phyloP scores from a whole-genome alignment of 2,329 filamentous ascomycete genomes.

The Microcera coccophila region DNA sequence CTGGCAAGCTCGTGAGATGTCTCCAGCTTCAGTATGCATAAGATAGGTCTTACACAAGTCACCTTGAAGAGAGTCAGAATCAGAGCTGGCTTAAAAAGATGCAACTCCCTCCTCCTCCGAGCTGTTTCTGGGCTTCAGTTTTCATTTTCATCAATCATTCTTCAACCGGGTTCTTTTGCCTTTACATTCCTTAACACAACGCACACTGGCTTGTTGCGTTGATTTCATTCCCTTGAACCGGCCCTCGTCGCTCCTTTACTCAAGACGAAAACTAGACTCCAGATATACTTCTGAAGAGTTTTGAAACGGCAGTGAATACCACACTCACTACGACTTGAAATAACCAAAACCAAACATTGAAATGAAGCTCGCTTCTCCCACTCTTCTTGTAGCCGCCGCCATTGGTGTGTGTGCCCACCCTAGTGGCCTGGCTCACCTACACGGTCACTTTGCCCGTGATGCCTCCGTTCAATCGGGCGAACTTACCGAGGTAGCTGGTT shows the following conservation, averaged over 20 bases:
- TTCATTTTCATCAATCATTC: too few relatives aligned
- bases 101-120: too few relatives aligned
- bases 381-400: constrained; percentile 38
- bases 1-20: too few relatives aligned
- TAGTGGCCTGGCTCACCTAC: constrained; percentile 31
- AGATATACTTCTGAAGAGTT: constrained; percentile 1
- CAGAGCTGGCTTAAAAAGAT: too few relatives aligned
- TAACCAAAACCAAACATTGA: constrained; percentile 15
- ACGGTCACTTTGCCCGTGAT: constrained; percentile 2
- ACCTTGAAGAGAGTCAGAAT: too few relatives aligned
- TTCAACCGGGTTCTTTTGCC: neutral
- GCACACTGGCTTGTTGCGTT: constrained; percentile 19
- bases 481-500: neutral
- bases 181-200: neutral
- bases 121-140: too few relatives aligned
- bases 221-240: constrained; percentile 22
- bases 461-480: neutral
- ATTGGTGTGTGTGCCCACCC: constrained; percentile 41
- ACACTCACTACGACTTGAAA: constrained; percentile 7
- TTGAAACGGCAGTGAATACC: neutral
- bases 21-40: too few relatives aligned
- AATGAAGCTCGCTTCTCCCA: constrained; percentile 41
- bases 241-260: constrained; percentile 15
- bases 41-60: too few relatives aligned
- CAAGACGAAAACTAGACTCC: constrained; percentile 19